These are phyloP conservation scores for Petunia secreta DNA, from an alignment of 257 asterid species.

Conservation along the genomic window DNA sequence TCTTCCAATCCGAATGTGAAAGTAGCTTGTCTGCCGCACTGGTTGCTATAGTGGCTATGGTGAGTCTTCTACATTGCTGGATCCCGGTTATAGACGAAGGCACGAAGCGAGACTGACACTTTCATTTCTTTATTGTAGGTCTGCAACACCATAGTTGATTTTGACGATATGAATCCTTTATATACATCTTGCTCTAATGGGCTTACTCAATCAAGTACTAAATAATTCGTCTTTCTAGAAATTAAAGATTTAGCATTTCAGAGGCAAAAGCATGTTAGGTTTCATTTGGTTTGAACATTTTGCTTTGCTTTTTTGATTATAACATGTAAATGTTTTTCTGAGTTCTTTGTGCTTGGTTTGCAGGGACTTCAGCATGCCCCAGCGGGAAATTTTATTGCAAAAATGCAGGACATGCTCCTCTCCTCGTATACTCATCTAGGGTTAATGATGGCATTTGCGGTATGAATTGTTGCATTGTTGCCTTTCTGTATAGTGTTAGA, in stretches of 20 bases:
- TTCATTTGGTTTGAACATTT: slow-evolving; percentile 4
- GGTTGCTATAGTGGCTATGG: too few species aligned
- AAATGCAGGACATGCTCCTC: slow-evolving; percentile 81
- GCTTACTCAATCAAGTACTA: neutral
- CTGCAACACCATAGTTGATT: neutral
- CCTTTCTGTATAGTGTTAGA: neutral
- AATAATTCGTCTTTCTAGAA: neutral
- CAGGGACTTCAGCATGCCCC: slow-evolving; percentile 99
- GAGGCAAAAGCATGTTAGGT: neutral
- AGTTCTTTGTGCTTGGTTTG: slow-evolving; percentile 31
- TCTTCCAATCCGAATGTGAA: too few species aligned
- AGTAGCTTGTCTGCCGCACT: too few species aligned
- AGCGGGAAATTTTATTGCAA: slow-evolving; percentile 81
- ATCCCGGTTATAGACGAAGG: too few species aligned
- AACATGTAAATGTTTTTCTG: neutral
- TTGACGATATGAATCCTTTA: neutral
- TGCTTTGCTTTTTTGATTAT: neutral
- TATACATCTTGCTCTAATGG: neutral
- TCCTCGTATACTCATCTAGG: slow-evolving; percentile 72
- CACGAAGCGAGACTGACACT: neutral
- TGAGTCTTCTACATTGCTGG: too few species aligned
- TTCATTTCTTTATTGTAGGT: neutral
- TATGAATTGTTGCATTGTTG: slow-evolving; percentile 32
- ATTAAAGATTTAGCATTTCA: neutral
- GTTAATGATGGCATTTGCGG: slow-evolving; percentile 97